Evolutionary conservation across 1,284 basidiomycete species (phyloP), one percentile per base, ranked within the genome.

Genomic region (Inonotus hispidus): DNA sequence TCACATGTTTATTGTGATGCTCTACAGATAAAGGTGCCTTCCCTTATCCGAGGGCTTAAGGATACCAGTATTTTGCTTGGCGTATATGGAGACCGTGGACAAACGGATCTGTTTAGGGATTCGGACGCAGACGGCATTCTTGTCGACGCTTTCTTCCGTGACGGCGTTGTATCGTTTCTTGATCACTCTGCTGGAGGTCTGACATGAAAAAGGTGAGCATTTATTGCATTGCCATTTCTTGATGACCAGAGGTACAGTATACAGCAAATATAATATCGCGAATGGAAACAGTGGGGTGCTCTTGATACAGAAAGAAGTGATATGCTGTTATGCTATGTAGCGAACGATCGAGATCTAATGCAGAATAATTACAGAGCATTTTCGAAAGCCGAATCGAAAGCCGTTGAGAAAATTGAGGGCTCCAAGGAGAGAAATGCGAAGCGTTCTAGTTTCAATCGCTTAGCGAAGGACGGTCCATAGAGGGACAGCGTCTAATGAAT

Each of bases 21-120:
- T 29, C 4, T 46, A 29, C 23, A 68, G 64, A 76, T 74, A 71
- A 75, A 79, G 69, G 93, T 96, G 39, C 93, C 94, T 35, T 91
- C 90, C 32, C 75, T 97, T 63, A 85, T 94, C 49, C 86, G 90
- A 66, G 90, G 87, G 8, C 89, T 96, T 69, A 88, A 93, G 69
- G 93, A 93, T 69, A 85, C 89, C 21, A 93, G 94, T n/a, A 78
- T 97, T 58, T 76, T 98, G 56, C 82, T 97, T 61, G 90, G 91
- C 16, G 83, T 91, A 32, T 91, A 90, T 70, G 91, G 90, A 6
- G 74, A 79, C 25, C 70, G 75, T 29, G 76, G 80, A 29, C 77
- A 80, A 43, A 70, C 82, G 11, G 70, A 72, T 50, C 70, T 72
- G 54, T 70, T 82, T 53, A 75, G 73, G 53, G 74, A 75, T 45